Evolutionary conservation across 345 rosid genomes (phyloP), one percentile per base, ranked within the genome.

Genomic region (Cardamine chenopodiifolia): DNA sequence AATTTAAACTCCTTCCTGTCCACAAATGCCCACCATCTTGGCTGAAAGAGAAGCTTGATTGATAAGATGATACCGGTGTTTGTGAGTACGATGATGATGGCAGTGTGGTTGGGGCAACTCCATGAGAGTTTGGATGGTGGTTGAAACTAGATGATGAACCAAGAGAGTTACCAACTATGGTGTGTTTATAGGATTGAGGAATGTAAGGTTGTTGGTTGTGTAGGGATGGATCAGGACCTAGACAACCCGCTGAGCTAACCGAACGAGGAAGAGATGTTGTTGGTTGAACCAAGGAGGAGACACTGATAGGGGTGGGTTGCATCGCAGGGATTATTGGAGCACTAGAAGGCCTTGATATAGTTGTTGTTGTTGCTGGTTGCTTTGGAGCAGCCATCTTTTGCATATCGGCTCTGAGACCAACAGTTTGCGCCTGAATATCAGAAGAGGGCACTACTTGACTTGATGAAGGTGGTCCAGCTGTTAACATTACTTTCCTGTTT

Each of bases 271-370:
- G 93, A 25, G 72, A 74, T 17, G 97, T 84, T 13, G 92, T 80
- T 15, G 91, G 62, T 66, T 86, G 93, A 78, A 83, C 86, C 80
- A 82, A 20, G 60, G 97, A 82, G 55, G 76, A 75, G 48, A 31
- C 25, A 17, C 80, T 80, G 34, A 77, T 80, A 66, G 91, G 86
- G 58, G 87, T 70, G 40, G 86, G 67, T 45, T 85, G 85, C 69
- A 85, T 77, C 34, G 75, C 89, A 62, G 92, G 97, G 55, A 82
- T 79, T 49, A 92, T 66, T 40, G 99, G 97, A 74, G 97, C 93
- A 83, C 97, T 92, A 45, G 92, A 89, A 47, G 97, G 97, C 86
- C 99, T 92, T 34, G 97, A 85, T 84, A 85, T 76, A 62, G 74
- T 74, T 49, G 96, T 78, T 32, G 79, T 73, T 73, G 85, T 69